A percentile compares a stretch with the other conserved stretches of the same genome.
Evolutionary conservation across 176 grass and related monocot genomes (phyloP).

Genomic region (Puccinellia tenuiflora): DNA sequence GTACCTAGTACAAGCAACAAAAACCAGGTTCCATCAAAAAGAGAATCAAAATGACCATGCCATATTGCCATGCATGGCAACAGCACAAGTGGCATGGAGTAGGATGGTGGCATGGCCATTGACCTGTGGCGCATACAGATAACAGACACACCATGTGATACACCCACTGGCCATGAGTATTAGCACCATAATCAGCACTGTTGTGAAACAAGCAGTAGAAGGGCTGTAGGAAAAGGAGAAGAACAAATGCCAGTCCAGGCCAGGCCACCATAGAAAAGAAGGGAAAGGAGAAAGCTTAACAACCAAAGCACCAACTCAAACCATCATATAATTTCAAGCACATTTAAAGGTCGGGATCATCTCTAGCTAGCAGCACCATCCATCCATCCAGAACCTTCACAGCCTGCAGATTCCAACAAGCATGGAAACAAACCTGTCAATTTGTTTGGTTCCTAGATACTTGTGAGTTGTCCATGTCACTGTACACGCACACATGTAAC

Average conservation of each 20-base stretch:
- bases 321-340: conserved; percentile 44
- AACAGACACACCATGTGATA: conserved; percentile 17
- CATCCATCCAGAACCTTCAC: conserved; percentile 38
- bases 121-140: conserved; percentile 3
- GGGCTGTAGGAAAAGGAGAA: conserved; percentile 24
- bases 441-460: neutral
- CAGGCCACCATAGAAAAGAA: conserved; percentile 28
- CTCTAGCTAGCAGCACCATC: conserved; percentile 4
- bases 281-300: no score
- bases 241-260: conserved; percentile 25
- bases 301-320: conserved; percentile 46
- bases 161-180: conserved; percentile 8
- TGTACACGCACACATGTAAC: neutral
- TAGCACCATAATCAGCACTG: conserved; percentile 23
- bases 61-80: conserved; percentile 15
- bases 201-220: conserved; percentile 25
- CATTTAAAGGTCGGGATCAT: conserved; percentile 15
- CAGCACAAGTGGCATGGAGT: conserved; percentile 11
- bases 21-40: neutral
- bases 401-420: conserved; percentile 31
- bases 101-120: conserved; percentile 27
- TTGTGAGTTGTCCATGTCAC: conserved; percentile 16
- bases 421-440: conserved; percentile 29
- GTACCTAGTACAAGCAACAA: neutral
- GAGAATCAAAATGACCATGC: neutral